Conservation (phyloP, 768 basidiomycete species). For the Crassisporium funariophilum region DNA sequence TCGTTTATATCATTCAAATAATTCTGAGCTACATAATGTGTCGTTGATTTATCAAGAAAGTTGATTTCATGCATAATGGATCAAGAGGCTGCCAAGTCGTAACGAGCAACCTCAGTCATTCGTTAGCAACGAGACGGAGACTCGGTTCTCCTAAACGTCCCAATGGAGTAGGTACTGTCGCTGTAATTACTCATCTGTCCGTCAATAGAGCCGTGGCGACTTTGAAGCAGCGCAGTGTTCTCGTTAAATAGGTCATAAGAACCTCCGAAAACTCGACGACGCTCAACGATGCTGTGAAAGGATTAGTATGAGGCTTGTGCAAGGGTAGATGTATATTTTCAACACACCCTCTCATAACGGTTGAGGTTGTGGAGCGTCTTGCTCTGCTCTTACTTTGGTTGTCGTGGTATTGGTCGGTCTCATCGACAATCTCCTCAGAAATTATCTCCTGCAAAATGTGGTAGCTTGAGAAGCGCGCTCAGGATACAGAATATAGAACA, state of each 20-base stretch:
- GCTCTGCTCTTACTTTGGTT: slow-evolving; percentile 80
- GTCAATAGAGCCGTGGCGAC: slow-evolving; percentile 13
- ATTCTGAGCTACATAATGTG: too few relatives aligned
- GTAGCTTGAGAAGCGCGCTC: neutral
- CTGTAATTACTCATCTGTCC: neutral
- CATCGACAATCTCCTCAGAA: slow-evolving; percentile 93
- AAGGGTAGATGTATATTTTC: neutral
- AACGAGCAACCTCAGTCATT: too few relatives aligned
- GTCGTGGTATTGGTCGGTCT: slow-evolving; percentile 88
- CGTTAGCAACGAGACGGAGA: too few relatives aligned
- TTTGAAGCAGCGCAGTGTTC: slow-evolving; percentile 13
- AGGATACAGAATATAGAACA: neutral
- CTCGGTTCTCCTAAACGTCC: too few relatives aligned
- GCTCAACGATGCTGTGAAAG: slow-evolving; percentile 26
- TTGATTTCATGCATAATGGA: too few relatives aligned
- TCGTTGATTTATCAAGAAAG: too few relatives aligned
- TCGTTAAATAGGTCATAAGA: slow-evolving; percentile 12
- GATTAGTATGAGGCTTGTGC: neutral
- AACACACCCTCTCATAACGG: slow-evolving; percentile 72
- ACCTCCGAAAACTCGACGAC: slow-evolving; percentile 8
- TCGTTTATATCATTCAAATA: too few relatives aligned
- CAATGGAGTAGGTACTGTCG: too few relatives aligned
- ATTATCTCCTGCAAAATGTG: slow-evolving; percentile 78
- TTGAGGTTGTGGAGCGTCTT: slow-evolving; percentile 68
- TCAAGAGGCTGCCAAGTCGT: too few relatives aligned